phyloP scores from a whole-genome alignment of 345 rosid species.

The Arabidopsis suecica region DNA sequence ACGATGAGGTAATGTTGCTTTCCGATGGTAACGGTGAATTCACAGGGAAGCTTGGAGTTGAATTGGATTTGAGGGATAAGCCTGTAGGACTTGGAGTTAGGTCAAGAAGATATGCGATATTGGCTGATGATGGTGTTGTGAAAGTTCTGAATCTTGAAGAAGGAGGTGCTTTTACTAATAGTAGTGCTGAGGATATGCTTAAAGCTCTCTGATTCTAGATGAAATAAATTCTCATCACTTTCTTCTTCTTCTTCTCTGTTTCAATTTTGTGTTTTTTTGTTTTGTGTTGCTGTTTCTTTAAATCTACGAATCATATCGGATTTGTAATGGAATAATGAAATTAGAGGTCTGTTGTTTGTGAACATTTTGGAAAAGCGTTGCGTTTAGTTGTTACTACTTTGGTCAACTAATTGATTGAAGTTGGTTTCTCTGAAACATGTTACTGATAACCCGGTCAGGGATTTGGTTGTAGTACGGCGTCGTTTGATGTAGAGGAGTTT shows the following conservation, averaged over 20 bases:
- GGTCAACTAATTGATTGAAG: neutral
- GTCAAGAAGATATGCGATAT: constrained; percentile 80
- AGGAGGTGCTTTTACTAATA: constrained; percentile 90
- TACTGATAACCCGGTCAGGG: constrained; percentile 54
- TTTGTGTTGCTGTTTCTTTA: neutral
- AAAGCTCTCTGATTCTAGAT: constrained; percentile 57
- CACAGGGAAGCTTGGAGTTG: constrained; percentile 76
- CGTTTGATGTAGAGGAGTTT: constrained; percentile 36
- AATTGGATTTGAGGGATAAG: constrained; percentile 83
- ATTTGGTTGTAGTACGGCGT: constrained; percentile 64
- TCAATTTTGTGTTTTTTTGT: neutral
- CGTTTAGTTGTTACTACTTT: neutral
- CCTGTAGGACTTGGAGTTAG: constrained; percentile 81
- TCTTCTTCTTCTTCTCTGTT: neutral
- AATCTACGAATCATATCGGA: constrained; percentile 2
- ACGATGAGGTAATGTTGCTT: constrained; percentile 73
- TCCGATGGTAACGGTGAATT: constrained; percentile 83
- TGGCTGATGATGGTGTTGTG: constrained; percentile 87
- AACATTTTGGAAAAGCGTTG: neutral
- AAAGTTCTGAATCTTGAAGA: constrained; percentile 86
- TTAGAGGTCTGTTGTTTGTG: neutral
- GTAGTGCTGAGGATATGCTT: constrained; percentile 89
- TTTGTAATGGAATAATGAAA: constrained; percentile 13
- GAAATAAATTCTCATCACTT: neutral
- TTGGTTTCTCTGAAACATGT: constrained; percentile 40